Evolutionary conservation across 2,329 filamentous ascomycete genomes (phyloP).

Genomic region (Curvularia spicifera): DNA sequence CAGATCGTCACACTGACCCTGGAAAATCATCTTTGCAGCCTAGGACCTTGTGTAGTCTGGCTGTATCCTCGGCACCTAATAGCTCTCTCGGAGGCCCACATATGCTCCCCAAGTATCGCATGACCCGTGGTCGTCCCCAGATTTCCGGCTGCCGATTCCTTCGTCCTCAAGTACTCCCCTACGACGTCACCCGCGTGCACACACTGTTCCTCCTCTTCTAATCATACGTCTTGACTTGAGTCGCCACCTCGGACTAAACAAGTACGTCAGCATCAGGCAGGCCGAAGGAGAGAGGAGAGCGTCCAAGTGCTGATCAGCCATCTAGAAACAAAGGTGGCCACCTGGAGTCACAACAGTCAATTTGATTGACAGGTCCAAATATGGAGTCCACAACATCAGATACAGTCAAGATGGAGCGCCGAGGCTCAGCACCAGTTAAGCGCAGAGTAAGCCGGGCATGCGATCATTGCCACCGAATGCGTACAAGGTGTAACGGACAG

Average conservation of each 20-base stretch:
- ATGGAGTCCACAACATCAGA: conserved; percentile 41
- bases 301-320: conserved; percentile 8
- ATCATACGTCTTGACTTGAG: neutral
- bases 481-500: conserved; percentile 93
- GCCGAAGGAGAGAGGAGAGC: neutral
- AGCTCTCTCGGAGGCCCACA: conserved; percentile 45
- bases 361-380: conserved; percentile 17
- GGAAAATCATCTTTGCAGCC: conserved; percentile 28
- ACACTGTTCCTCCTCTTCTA: conserved; percentile 6
- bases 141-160: conserved; percentile 35
- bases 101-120: conserved; percentile 47
- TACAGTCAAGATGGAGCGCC: conserved; percentile 41
- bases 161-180: conserved; percentile 17
- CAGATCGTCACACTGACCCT: conserved; percentile 43
- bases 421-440: conserved; percentile 68
- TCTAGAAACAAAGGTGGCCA: conserved; percentile 13
- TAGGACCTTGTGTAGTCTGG: conserved; percentile 36
- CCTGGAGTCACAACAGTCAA: conserved; percentile 11
- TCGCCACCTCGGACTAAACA: conserved; percentile 8
- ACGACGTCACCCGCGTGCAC: conserved; percentile 9
- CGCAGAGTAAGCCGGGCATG: conserved; percentile 90
- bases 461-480: conserved; percentile 93
- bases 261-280: conserved; percentile 12
- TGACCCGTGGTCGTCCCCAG: conserved; percentile 39
- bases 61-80: conserved; percentile 38